Evolutionary conservation across 805 yeast genomes (phyloP), one percentile per base, ranked within the genome.

Genomic region (Ogataea paradorogensis): DNA sequence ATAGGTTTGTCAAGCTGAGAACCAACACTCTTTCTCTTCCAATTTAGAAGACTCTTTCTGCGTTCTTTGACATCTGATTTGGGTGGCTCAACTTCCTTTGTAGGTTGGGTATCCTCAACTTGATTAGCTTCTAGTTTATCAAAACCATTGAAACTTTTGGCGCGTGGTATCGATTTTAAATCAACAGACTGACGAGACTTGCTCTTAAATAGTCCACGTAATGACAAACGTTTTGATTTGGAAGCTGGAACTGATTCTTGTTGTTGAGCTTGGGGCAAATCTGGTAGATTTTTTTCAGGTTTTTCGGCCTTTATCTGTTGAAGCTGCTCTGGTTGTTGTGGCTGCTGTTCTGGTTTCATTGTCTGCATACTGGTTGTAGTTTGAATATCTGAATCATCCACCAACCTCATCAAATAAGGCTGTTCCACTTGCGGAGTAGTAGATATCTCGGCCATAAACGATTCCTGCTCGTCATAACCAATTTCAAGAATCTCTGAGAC

Each of bases 21-120:
- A 9, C 25, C 35, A 8, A 56, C 30, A 27, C 62, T 56, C 35
- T 52, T 58, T 45, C 66, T 52, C 27, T 55, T 61, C 66, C 66
- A 61, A 5, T 48, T 42, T 8, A 61, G 40, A n/a, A 61, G 42
- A 35, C 63, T 57, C 36, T 43, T 55, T 7, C 62, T 45, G 20
- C 52, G 56, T 28, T 57, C 58, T 31, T 41, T 48, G 27, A 14
- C 42, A 7, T 16, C 42, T 28, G 42, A 42, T 26, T 40, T 35
- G 15, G 42, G 45, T 8, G 5, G 5, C 13, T 24, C 26, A 8
- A 7, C 8, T 8, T 9, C 20, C 26, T 24, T 24, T 24, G 8
- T 24, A 10, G 26, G 26, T n/a, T 24, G 26, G 5, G 4, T 9
- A 24, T 18, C 25, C 8, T 23, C 9, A 23, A 9, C n/a, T 23